Evolutionary conservation across 2,329 filamentous ascomycete species (phyloP).

Genomic region (Fusarium armeniacum): DNA sequence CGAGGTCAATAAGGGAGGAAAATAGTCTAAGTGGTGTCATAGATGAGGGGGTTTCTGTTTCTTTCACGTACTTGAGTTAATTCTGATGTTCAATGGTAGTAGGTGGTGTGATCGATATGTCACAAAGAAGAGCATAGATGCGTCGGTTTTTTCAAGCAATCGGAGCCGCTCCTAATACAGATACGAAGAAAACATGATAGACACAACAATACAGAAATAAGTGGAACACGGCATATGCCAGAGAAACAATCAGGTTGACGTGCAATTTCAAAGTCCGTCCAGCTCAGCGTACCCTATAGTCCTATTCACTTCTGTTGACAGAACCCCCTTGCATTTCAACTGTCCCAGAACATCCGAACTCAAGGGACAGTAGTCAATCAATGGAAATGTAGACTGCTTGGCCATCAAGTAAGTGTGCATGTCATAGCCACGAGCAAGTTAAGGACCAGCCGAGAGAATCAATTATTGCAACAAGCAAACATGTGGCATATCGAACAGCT

Average conservation of each 20-base stretch:
- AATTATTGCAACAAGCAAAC: neutral
- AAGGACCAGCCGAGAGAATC: neutral
- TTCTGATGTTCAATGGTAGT: neutral
- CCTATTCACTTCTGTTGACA: neutral
- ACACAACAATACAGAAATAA: neutral
- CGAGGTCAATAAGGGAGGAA: neutral
- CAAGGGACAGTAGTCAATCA: neutral
- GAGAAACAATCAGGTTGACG: neutral
- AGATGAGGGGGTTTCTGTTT: neutral
- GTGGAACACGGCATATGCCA: neutral
- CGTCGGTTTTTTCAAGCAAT: neutral
- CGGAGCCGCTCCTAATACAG: neutral
- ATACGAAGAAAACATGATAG: too few relatives aligned
- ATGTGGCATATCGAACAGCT: neutral
- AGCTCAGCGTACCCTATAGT: conserved; percentile 14
- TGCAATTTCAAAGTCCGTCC: neutral
- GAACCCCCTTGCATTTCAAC: conserved; percentile 8
- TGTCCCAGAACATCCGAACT: neutral
- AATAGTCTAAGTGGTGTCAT: neutral
- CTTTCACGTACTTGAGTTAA: neutral
- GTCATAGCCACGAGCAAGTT: neutral
- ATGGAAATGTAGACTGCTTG: neutral
- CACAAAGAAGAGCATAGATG: neutral
- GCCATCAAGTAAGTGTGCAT: neutral
- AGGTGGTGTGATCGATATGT: neutral